Percentiles rank a stretch among this genome's conserved stretches.
phyloP scores from a whole-genome alignment of 129 eudicot species.

The Daucus carota region DNA sequence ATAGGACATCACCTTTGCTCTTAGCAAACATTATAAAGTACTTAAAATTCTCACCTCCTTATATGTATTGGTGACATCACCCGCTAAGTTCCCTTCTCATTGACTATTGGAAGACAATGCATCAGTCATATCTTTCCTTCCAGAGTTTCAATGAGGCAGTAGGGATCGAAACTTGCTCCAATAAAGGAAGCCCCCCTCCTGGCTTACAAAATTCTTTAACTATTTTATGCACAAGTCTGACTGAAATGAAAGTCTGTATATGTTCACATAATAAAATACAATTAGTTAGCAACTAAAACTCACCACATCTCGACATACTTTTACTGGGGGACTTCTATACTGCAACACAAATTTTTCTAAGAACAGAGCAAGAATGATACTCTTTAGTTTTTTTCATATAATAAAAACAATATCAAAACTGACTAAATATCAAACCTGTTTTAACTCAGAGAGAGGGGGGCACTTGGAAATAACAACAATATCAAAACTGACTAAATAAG shows the following conservation, averaged over 20 bases:
- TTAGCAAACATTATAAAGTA: conserved; percentile 47
- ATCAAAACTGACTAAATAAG: not conserved
- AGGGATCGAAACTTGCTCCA: conserved; percentile 38
- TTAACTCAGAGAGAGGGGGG: conserved; percentile 7
- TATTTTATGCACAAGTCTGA: no score
- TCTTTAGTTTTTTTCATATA: conserved; percentile 30
- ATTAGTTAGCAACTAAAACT: no score
- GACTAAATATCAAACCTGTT: conserved; percentile 44
- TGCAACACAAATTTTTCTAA: conserved; percentile 51
- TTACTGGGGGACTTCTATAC: no score
- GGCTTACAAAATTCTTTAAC: no score
- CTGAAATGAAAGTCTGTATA: no score
- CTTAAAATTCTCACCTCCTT: conserved; percentile 32
- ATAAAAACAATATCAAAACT: conserved; percentile 55
- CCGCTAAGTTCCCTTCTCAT: conserved; percentile 25
- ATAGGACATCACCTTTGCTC: conserved; percentile 10
- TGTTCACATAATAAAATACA: no score
- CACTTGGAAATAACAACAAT: conserved; percentile 10
- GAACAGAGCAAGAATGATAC: conserved; percentile 46
- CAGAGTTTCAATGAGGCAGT: conserved; percentile 22
- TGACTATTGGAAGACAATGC: conserved; percentile 30
- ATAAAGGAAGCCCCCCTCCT: conserved; percentile 40
- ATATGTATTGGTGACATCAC: conserved; percentile 39
- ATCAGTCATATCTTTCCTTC: conserved; percentile 33
- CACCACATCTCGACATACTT: no score